Conservation (phyloP, 148 eudicot genomes). For the Rhododendron henanense region DNA sequence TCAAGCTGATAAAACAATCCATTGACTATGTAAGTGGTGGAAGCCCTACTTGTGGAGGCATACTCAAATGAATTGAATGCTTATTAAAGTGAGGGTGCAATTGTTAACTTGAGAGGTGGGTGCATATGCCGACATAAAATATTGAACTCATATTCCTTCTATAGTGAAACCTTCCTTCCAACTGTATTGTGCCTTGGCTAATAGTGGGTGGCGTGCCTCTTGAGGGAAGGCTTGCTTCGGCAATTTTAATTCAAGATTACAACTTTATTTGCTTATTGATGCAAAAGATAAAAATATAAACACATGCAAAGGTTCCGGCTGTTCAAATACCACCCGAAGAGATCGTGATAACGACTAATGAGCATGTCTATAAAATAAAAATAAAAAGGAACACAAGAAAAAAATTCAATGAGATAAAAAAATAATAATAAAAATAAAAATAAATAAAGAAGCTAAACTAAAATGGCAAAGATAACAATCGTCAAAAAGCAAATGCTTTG, state of each 20-base stretch:
- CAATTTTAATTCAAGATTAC: neutral
- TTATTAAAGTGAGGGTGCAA: neutral
- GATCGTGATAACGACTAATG: neutral
- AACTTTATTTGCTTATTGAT: neutral
- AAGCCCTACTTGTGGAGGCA: neutral
- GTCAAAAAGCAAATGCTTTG: neutral
- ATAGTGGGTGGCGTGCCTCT: neutral
- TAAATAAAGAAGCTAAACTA: neutral
- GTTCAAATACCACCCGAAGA: neutral
- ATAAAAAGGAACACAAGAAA: neutral
- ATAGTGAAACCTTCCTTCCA: neutral
- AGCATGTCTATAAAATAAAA: too few species aligned
- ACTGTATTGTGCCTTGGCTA: neutral
- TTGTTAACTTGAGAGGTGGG: neutral
- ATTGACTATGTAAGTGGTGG: neutral
- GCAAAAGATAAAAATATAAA: neutral
- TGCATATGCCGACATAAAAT: neutral
- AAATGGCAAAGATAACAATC: neutral
- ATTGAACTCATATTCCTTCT: neutral
- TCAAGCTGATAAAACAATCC: neutral
- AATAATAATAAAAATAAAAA: too few species aligned
- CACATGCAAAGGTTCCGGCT: neutral
- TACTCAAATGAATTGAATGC: neutral
- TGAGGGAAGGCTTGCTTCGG: neutral
- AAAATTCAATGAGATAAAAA: neutral